Percentiles rank a stretch among this genome's conserved stretches.
Conservation (phyloP, 2,329 filamentous ascomycete species). For the Colletotrichum gloeosporioides region DNA sequence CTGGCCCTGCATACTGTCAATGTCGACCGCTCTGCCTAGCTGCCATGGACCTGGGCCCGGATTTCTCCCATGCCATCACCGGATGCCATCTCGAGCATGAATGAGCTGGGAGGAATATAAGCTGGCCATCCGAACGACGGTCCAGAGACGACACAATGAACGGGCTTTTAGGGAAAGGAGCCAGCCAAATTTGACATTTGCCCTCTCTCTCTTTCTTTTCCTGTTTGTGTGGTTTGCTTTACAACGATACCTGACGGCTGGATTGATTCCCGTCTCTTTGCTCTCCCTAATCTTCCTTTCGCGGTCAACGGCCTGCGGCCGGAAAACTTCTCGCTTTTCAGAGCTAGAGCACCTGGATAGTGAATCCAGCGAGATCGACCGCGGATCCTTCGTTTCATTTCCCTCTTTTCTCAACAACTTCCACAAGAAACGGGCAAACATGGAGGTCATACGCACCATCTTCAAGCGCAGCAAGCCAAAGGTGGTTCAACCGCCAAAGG, state of each 20-base stretch:
- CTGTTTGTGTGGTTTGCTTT: neutral
- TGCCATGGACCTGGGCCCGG: neutral
- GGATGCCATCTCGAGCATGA: neutral
- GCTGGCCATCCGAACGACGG: slow-evolving; percentile 3
- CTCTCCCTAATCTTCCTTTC: neutral
- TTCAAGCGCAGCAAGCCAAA: neutral
- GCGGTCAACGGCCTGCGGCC: neutral
- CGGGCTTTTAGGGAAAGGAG: neutral
- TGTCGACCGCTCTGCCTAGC: neutral
- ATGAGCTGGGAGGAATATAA: slow-evolving; percentile 8
- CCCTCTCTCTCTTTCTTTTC: neutral
- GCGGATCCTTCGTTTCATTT: neutral
- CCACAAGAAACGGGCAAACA: neutral
- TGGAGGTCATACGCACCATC: slow-evolving; percentile 4
- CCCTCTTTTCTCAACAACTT: neutral
- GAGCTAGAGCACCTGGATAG: slow-evolving; percentile 10
- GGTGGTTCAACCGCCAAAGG: slow-evolving; percentile 1
- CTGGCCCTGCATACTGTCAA: neutral
- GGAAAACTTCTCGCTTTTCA: neutral
- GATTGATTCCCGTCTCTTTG: neutral
- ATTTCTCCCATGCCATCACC: neutral
- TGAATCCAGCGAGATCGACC: neutral
- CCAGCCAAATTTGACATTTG: neutral
- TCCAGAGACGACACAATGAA: neutral
- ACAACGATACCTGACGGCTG: neutral